Evolutionary conservation across 352 stramenopile genomes (phyloP), one percentile per base, ranked within the genome.

Genomic region (Phytophthora vignae): DNA sequence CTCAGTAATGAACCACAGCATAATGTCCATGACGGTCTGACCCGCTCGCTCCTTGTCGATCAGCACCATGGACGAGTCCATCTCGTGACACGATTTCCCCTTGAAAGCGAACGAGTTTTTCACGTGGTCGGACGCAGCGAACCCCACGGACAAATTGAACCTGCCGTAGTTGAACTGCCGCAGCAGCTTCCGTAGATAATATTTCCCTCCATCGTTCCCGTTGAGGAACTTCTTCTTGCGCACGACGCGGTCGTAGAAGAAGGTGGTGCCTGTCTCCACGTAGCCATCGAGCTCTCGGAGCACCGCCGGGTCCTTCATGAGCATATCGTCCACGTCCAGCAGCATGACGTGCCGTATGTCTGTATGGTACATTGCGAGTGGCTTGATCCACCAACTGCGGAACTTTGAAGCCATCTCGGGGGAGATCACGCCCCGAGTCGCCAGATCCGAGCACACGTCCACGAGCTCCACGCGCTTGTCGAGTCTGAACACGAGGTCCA

Each of bases 231-330:
- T 77, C 19, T 78, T 56, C 44, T 68, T 75, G 19, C 53, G 59
- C 27, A 87, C 75, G 8, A 90, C 81, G 42, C 80, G 85, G 65
- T 93, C 84, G 59, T 88, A 93, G 75, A 84, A 91, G 65, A 91
- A 91, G 7, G 78, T 81, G 1, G 83, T 88, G 50, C 81, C 83
- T 9, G 75, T 89, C 17, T 54, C 27, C 60, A 71, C 55, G 63
- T 91, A 90, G 54, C 71, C 78, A 3, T 77, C 59, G 4, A 81
- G 62, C 4, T 76, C 33, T 0, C 82, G 70, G n/a, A 90, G 36
- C 48, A 70, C 31, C 2, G 79, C 77, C 12, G 80, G 79, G 60
- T 91, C 69, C 19, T 77, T 78, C 33, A 91, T 52, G 36, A 82
- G 62, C 29, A 91, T 65, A 21, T 84, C 83, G 58, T 89, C 83